Base-by-base conservation (phyloP, 306 rosid genomes). In the Sindora glabra region DNA sequence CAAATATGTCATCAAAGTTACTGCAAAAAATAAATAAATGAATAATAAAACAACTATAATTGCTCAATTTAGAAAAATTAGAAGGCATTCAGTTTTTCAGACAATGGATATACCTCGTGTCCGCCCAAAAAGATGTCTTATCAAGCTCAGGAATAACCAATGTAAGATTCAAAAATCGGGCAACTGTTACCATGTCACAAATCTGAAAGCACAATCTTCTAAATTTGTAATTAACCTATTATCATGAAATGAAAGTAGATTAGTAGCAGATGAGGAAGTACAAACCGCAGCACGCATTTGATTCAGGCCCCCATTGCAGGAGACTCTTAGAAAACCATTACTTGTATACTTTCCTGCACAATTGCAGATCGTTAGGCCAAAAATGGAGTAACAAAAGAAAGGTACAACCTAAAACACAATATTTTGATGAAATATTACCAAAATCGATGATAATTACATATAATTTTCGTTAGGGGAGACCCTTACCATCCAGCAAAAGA, bases 281-380 rank as follows among this genome's bases (percentile, higher is more conserved):
- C 99, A 54, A 69, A 94, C 99, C 81, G 99, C 99, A 26, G 97
- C 94, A 47, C 99, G 99, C 99, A 94, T 94, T 81, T 94, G 99
- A 80, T 94, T 94, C 83, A 94, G 80, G 52, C 99, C 99, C 38
- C 99, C 99, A 62, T 94, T 94, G 83, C 99, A 94, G 53, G 99
- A 86, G 54, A 89, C 95, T 67, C 90, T 85, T 44, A 94, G 96
- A 84, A 89, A 84, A 46, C 99, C 99, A 80, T 94, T 89, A 69
- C 99, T 94, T 48, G 80, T 82, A 82, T 94, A 94, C 74, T 89
- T 89, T 82, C 94, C 99, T 89, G 87, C 81, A 81, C 66, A 48
- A 41, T 52, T 56, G 47, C 71, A 80, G 59, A 32, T 64, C 23
- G n/a, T 32, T 32, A 50, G 52, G 22, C 22, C 59, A 18, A 19